Evolutionary conservation across 2,329 filamentous ascomycete species (phyloP), one percentile per base, ranked within the genome.

Genomic region (Tolypocladium tundrense): DNA sequence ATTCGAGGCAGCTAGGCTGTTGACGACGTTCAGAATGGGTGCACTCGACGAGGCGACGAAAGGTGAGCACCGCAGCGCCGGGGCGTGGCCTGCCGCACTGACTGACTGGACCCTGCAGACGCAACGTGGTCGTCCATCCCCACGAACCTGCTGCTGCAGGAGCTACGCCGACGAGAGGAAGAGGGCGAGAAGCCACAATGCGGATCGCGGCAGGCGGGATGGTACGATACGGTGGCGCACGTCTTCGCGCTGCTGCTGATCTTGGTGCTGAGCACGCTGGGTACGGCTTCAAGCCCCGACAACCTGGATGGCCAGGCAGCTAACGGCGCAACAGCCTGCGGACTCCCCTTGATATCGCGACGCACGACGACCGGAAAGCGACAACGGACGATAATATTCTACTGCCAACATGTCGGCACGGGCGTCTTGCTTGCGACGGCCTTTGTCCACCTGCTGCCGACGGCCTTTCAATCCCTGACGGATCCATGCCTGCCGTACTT

Each of bases 371-470:
- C 79, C 54, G 77, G 84, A 57, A 79, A 77, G 55, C 80, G 81
- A 57, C 85, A 86, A 56, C 79, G 78, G 61, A 78, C 71, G 27
- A 78, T 88, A 64, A 79, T 88, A 61, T 87, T 88, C 69, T 75
- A 86, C 61, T 86, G 84, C 65, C 84, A 88, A 62, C 88, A 91
- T 73, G 88, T 90, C 63, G 88, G 90, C 67, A 94, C 90, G 1
- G 90, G 90, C 59, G 90, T 94, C 24, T 77, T 94, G n/a, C 87
- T 94, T 61, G 89, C 90, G 13, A 94, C 90, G 1, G 89, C 90
- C 57, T 94, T 94, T 67, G 88, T 93, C 33, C 89, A 93, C 73
- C 77, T 88, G 14, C 79, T 88, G 4, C 86, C 84, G 57, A 88
- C 83, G 33, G 86, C 87, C 1, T 89, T 89, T 65, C 71, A 78